These are phyloP conservation scores for Arachis monticola DNA, from an alignment of 331 rosid genomes.

Conservation along the genomic window DNA sequence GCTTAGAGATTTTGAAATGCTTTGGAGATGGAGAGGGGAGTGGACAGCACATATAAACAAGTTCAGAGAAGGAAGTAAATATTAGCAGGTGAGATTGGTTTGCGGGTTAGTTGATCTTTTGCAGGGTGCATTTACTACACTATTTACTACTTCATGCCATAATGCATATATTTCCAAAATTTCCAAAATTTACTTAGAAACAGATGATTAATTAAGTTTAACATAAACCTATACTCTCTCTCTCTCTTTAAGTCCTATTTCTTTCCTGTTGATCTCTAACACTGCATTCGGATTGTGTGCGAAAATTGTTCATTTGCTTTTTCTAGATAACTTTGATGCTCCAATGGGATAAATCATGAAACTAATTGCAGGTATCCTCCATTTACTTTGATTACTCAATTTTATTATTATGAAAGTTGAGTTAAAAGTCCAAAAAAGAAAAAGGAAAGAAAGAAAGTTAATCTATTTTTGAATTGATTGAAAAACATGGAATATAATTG, in stretches of 20 bases:
- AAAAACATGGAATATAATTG: neutral
- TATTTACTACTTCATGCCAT: constrained; percentile 53
- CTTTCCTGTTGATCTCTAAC: constrained; percentile 33
- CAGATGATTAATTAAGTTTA: constrained; percentile 22
- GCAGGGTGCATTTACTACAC: constrained; percentile 80
- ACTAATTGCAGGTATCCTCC: constrained; percentile 9
- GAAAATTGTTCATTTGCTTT: constrained; percentile 1
- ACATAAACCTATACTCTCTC: neutral
- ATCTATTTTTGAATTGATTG: neutral
- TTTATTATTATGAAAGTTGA: constrained; percentile 19
- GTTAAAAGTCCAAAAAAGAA: neutral
- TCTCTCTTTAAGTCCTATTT: neutral
- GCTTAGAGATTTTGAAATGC: constrained; percentile 36
- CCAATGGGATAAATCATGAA: constrained; percentile 9
- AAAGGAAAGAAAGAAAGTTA: no score
- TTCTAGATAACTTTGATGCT: neutral
- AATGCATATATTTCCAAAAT: constrained; percentile 40
- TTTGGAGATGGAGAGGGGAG: constrained; percentile 41
- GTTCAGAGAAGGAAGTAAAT: constrained; percentile 67
- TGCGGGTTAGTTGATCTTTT: constrained; percentile 75
- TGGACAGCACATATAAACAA: constrained; percentile 55
- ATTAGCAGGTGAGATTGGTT: constrained; percentile 68
- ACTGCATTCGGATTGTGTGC: neutral
- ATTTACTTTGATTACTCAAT: neutral
- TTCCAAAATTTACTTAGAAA: constrained; percentile 23